These are phyloP conservation scores for Nigrospora oryzae DNA, from an alignment of 2,329 filamentous ascomycete genomes.

Conservation along the genomic window DNA sequence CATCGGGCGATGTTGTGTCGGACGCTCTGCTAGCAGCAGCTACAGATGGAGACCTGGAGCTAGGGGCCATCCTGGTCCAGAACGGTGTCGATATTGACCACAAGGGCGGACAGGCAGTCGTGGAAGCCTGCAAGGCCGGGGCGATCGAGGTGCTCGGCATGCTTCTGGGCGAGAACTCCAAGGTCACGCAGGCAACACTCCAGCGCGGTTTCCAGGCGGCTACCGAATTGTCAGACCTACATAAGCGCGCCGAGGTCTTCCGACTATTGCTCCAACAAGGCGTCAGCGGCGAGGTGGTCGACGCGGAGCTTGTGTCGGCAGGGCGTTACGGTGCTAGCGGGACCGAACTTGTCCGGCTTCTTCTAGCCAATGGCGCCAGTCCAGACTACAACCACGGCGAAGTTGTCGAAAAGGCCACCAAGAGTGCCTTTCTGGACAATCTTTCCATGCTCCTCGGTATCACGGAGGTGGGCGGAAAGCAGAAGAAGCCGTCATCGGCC, in stretches of 20 bases:
- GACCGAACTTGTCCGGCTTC: slow-evolving; percentile 36
- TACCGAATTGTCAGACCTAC: slow-evolving; percentile 41
- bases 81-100: slow-evolving; percentile 43
- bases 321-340: slow-evolving; percentile 41
- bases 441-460: slow-evolving; percentile 44
- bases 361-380: slow-evolving; percentile 44
- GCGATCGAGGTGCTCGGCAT: slow-evolving; percentile 40
- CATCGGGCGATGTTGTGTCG: slow-evolving; percentile 35
- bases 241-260: slow-evolving; percentile 39
- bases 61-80: slow-evolving; percentile 40
- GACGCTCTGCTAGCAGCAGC: slow-evolving; percentile 42
- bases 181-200: slow-evolving; percentile 32
- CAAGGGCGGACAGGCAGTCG: slow-evolving; percentile 42
- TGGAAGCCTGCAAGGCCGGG: slow-evolving; percentile 45
- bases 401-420: slow-evolving; percentile 44
- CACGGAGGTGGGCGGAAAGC: slow-evolving; percentile 26
- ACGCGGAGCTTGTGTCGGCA: slow-evolving; percentile 44
- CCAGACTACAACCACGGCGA: slow-evolving; percentile 47
- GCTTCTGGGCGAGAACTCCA: slow-evolving; percentile 32
- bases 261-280: slow-evolving; percentile 40
- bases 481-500: slow-evolving; percentile 36
- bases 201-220: slow-evolving; percentile 46
- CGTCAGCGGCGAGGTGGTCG: slow-evolving; percentile 39
- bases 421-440: slow-evolving; percentile 39
- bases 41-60: slow-evolving; percentile 40